Evolutionary conservation across 1,284 basidiomycete genomes (phyloP).

Genomic region (Ustilago esculenta): DNA sequence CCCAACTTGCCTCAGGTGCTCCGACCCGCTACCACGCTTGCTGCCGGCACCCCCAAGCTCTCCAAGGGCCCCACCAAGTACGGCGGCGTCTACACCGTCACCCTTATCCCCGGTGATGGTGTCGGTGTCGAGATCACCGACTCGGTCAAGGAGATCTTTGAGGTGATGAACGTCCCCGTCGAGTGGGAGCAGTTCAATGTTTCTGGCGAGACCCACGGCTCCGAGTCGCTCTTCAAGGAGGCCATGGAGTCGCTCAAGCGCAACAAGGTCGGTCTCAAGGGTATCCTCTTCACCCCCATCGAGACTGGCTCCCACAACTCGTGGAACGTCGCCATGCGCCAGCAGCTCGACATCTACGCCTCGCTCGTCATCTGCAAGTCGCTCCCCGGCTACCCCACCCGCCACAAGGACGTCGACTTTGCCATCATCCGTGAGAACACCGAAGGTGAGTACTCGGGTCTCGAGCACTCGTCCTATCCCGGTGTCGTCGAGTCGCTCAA

Average conservation of each 20-base stretch:
- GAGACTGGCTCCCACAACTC: constrained; percentile 96
- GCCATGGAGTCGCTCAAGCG: constrained; percentile 90
- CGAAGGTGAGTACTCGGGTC: constrained; percentile 98
- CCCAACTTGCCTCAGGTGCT: constrained; percentile 48
- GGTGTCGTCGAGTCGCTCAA: constrained; percentile 99
- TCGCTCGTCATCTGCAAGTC: constrained; percentile 98
- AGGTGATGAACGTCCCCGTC: constrained; percentile 95
- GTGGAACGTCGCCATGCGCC: constrained; percentile 99
- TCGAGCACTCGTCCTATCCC: constrained; percentile 93
- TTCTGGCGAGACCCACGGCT: constrained; percentile 91
- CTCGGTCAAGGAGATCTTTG: constrained; percentile 99
- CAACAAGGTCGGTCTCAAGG: constrained; percentile 98
- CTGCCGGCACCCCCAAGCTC: constrained; percentile 81
- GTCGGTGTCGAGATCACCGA: constrained; percentile 96
- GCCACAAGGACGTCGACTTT: constrained; percentile 96
- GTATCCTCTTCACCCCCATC: constrained; percentile 98
- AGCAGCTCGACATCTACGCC: constrained; percentile 98
- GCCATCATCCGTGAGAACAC: constrained; percentile 99
- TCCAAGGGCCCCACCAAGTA: constrained; percentile 87
- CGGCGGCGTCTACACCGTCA: constrained; percentile 77
- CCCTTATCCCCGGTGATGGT: constrained; percentile 67
- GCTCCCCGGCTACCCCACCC: constrained; percentile 93
- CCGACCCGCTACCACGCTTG: constrained; percentile 76
- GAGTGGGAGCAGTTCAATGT: constrained; percentile 99
- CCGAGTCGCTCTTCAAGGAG: constrained; percentile 94